phyloP scores from a whole-genome alignment of 176 grass and related monocot genomes.

The Puccinellia tenuiflora region DNA sequence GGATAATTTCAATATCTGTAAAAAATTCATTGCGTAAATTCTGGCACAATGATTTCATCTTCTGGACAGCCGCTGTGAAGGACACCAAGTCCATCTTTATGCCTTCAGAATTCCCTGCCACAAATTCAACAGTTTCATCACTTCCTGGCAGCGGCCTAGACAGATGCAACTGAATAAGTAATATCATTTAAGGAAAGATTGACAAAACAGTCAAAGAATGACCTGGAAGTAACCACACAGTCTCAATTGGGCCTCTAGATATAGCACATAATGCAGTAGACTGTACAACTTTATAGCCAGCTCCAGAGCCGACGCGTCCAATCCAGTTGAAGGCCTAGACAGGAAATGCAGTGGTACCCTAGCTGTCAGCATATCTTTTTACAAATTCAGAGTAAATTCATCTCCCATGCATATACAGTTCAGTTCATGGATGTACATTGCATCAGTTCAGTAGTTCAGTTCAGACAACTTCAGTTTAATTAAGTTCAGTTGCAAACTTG shows the following conservation, averaged over 20 bases:
- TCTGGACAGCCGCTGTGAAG: slow-evolving; percentile 73
- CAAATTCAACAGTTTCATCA: slow-evolving; percentile 85
- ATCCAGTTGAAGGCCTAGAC: slow-evolving; percentile 66
- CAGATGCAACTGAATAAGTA: slow-evolving; percentile 19
- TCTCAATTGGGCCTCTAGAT: slow-evolving; percentile 91
- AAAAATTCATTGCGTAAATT: slow-evolving; percentile 89
- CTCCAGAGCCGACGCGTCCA: slow-evolving; percentile 64
- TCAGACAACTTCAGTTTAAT: too few relatives aligned
- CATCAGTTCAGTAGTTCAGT: too few relatives aligned
- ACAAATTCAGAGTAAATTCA: too few relatives aligned
- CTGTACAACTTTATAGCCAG: slow-evolving; percentile 88
- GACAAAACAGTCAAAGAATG: slow-evolving; percentile 15
- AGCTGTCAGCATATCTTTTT: too few relatives aligned
- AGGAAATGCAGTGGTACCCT: too few relatives aligned
- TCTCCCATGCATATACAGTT: too few relatives aligned
- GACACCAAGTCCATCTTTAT: slow-evolving; percentile 66
- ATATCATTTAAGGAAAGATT: not conserved
- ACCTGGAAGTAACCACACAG: slow-evolving; percentile 97
- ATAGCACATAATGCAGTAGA: slow-evolving; percentile 91
- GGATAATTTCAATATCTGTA: slow-evolving; percentile 98
- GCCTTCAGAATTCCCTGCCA: slow-evolving; percentile 60
- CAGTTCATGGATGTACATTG: too few relatives aligned
- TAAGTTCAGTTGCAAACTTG: too few relatives aligned
- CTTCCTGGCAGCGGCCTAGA: slow-evolving; percentile 88
- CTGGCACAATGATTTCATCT: slow-evolving; percentile 86